Evolutionary conservation across 2,329 filamentous ascomycete species (phyloP).

Genomic region (Pezicula carpinea): DNA sequence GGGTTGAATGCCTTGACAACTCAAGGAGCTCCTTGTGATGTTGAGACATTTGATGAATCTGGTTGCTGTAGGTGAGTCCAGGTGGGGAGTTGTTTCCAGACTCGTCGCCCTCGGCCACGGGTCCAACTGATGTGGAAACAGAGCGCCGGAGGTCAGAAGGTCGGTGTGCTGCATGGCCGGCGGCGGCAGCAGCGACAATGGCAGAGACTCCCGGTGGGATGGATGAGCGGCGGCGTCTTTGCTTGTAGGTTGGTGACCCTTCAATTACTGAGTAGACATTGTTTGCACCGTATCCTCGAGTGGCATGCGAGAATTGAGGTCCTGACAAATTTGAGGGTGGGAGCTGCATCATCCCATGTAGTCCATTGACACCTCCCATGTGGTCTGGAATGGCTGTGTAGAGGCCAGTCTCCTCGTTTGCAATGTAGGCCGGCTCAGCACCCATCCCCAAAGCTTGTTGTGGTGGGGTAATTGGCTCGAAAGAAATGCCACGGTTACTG

Average conservation of each 20-base stretch:
- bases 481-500: conserved; percentile 92
- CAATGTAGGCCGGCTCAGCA: conserved; percentile 91
- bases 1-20: conserved; percentile 87
- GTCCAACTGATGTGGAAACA: conserved; percentile 80
- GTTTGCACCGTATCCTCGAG: conserved; percentile 60
- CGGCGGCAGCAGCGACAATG: conserved; percentile 59
- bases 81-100: conserved; percentile 74
- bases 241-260: conserved; percentile 98
- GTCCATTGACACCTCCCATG: conserved; percentile 62
- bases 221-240: conserved; percentile 87
- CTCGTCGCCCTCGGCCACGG: conserved; percentile 76
- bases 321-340: conserved; percentile 80
- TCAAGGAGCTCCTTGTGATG: conserved; percentile 79
- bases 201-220: conserved; percentile 74
- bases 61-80: conserved; percentile 67
- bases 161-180: conserved; percentile 58
- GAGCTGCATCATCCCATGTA: conserved; percentile 87
- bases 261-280: conserved; percentile 96
- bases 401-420: conserved; percentile 93
- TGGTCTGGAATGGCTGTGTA: conserved; percentile 95
- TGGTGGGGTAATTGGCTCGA: conserved; percentile 93
- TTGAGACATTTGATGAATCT: conserved; percentile 57
- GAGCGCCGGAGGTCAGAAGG: conserved; percentile 90
- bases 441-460: conserved; percentile 80
- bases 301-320: conserved; percentile 70